These are phyloP conservation scores for Pythium rishiriense DNA, from an alignment of 352 stramenopile genomes.

Conservation along the genomic window DNA sequence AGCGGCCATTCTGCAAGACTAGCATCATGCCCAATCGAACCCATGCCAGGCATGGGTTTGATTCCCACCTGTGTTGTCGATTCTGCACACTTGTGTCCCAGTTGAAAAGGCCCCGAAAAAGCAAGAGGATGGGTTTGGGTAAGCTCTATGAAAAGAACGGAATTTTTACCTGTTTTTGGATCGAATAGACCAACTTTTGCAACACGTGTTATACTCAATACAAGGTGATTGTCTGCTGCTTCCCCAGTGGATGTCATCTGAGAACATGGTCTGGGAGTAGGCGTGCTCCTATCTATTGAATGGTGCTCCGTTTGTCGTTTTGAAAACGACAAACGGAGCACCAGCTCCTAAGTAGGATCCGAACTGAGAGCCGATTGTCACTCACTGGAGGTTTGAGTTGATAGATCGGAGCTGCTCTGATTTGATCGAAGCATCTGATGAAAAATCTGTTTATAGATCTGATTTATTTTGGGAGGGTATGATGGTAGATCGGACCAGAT, in stretches of 20 bases:
- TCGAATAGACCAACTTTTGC: too few relatives aligned
- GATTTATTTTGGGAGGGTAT: slow-evolving; percentile 11
- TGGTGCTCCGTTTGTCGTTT: slow-evolving; percentile 11
- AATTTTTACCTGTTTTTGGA: too few relatives aligned
- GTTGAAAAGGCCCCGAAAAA: background rate
- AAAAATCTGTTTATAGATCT: slow-evolving; percentile 2
- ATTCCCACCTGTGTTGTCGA: slow-evolving; percentile 3
- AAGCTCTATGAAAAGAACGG: too few relatives aligned
- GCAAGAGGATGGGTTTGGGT: too few relatives aligned
- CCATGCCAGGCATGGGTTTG: slow-evolving; percentile 1
- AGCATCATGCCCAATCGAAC: too few relatives aligned
- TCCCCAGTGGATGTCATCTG: slow-evolving; percentile 10
- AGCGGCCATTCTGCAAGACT: slow-evolving; percentile 2
- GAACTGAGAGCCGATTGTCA: background rate
- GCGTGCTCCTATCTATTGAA: slow-evolving; percentile 5
- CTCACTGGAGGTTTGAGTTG: background rate
- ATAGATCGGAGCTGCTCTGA: background rate
- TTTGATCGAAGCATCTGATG: background rate
- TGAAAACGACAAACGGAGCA: slow-evolving; percentile 12
- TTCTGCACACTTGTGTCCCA: slow-evolving; percentile 4
- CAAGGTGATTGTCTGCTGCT: too few relatives aligned
- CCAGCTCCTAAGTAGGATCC: slow-evolving; percentile 1
- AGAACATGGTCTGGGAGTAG: slow-evolving; percentile 4
- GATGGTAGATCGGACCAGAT: slow-evolving; percentile 1
- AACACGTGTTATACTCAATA: too few relatives aligned